phyloP scores from a whole-genome alignment of 164 flowering plant genomes.

The Saururus chinensis region DNA sequence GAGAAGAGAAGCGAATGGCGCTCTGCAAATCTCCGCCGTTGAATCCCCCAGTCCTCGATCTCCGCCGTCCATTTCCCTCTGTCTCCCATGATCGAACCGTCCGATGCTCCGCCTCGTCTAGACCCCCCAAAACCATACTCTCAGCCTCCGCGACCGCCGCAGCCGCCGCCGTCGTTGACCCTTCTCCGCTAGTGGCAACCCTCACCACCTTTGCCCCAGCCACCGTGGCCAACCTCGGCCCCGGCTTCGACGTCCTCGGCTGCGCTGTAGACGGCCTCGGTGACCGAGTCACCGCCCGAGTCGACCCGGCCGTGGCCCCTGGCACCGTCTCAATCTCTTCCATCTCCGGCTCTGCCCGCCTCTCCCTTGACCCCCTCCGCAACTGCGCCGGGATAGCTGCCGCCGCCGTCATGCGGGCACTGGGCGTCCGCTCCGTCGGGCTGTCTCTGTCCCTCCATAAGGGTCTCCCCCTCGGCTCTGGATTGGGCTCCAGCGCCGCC shows the following conservation, averaged over 20 bases:
- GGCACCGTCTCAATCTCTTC: conserved; percentile 58
- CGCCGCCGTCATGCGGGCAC: conserved; percentile 65
- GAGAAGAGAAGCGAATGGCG: neutral
- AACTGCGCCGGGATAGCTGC: conserved; percentile 97
- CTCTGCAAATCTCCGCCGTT: neutral
- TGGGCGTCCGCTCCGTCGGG: conserved; percentile 59
- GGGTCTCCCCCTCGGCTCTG: conserved; percentile 79
- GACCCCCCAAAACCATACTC: neutral
- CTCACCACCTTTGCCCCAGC: conserved; percentile 88
- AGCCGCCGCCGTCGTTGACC: conserved; percentile 25
- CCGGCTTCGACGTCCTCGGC: conserved; percentile 96
- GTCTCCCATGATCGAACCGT: neutral
- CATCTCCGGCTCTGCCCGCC: conserved; percentile 36
- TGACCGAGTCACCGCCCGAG: conserved; percentile 47
- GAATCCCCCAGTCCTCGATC: conserved; percentile 4
- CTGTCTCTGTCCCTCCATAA: conserved; percentile 67
- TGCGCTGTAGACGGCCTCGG: conserved; percentile 93
- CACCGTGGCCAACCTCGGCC: conserved; percentile 91
- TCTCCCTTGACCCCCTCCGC: conserved; percentile 49
- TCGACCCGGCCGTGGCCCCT: conserved; percentile 54
- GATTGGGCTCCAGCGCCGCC: conserved; percentile 91
- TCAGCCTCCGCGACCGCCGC: neutral
- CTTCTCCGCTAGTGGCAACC: conserved; percentile 52
- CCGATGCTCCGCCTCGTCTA: neutral
- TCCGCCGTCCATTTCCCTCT: neutral